Conservation (phyloP, 352 stramenopile genomes). For the Blastocystis sp. region DNA sequence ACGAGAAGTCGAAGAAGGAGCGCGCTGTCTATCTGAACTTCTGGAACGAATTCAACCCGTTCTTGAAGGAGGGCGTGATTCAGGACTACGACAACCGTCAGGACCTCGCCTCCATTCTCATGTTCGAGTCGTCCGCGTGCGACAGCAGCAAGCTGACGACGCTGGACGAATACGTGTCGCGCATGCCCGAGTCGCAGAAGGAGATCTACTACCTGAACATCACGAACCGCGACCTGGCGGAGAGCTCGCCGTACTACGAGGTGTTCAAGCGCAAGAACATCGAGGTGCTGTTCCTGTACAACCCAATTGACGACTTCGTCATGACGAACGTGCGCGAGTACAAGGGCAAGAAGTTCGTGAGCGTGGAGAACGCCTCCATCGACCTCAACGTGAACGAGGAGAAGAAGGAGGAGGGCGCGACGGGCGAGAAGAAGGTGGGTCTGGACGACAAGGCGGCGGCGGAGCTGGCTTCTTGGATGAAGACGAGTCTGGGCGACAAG, state of each 20-base stretch:
- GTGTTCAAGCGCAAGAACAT: slow-evolving; percentile 89
- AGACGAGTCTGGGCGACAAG: slow-evolving; percentile 74
- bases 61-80: slow-evolving; percentile 78
- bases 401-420: slow-evolving; percentile 76
- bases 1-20: slow-evolving; percentile 89
- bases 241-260: slow-evolving; percentile 97
- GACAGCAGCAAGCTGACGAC: slow-evolving; percentile 88
- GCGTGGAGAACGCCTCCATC: slow-evolving; percentile 92
- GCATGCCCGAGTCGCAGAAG: slow-evolving; percentile 91
- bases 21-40: slow-evolving; percentile 91
- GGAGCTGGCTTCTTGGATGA: slow-evolving; percentile 79
- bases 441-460: slow-evolving; percentile 86
- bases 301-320: slow-evolving; percentile 98
- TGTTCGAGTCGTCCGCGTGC: slow-evolving; percentile 94
- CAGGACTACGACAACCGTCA: slow-evolving; percentile 80
- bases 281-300: slow-evolving; percentile 97
- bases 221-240: slow-evolving; percentile 90
- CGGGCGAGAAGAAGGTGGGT: slow-evolving; percentile 75
- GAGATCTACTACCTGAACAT: slow-evolving; percentile 99
- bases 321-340: slow-evolving; percentile 97
- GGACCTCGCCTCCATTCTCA: slow-evolving; percentile 93
- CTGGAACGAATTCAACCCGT: slow-evolving; percentile 91
- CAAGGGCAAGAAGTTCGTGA: slow-evolving; percentile 92
- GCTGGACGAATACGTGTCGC: slow-evolving; percentile 97
- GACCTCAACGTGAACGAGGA: slow-evolving; percentile 83